Evolutionary conservation across 2,329 filamentous ascomycete species (phyloP).

Genomic region (Trichoderma simmonsii): DNA sequence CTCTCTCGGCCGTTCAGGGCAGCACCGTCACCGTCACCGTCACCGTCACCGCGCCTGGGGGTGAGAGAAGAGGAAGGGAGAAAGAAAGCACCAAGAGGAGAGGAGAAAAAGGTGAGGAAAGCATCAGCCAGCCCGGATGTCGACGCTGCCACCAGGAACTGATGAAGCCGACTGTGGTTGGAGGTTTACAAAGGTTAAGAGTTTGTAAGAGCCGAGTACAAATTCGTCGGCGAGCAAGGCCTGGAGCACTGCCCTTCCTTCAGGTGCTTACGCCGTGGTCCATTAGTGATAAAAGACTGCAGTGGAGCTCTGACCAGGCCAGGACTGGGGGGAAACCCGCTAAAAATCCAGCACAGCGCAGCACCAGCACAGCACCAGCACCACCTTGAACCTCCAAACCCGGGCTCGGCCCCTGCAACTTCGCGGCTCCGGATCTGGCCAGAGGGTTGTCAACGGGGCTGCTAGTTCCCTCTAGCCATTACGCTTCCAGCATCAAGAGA

Average conservation of each 20-base stretch:
- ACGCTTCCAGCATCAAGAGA: background rate
- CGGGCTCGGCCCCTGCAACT: background rate
- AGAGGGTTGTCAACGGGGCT: background rate
- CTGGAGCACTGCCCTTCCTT: background rate
- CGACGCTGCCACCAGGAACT: background rate
- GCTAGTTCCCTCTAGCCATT: background rate
- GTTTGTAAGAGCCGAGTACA: background rate
- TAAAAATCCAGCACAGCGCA: background rate
- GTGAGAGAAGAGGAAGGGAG: background rate
- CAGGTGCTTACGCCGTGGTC: background rate
- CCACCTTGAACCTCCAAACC: background rate
- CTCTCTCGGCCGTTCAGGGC: constrained; percentile 31
- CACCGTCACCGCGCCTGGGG: constrained; percentile 27
- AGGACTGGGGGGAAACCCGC: background rate
- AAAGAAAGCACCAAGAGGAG: background rate
- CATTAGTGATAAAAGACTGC: background rate
- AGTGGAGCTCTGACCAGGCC: too few relatives aligned
- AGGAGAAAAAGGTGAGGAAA: background rate
- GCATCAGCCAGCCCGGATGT: background rate
- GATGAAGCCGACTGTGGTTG: constrained; percentile 5
- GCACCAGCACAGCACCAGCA: background rate
- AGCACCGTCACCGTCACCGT: constrained; percentile 6
- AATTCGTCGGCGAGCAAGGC: background rate
- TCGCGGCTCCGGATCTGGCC: background rate
- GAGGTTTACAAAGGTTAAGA: background rate